Conservation (phyloP, 1,284 basidiomycete species). For the Leccinum fuscescens region DNA sequence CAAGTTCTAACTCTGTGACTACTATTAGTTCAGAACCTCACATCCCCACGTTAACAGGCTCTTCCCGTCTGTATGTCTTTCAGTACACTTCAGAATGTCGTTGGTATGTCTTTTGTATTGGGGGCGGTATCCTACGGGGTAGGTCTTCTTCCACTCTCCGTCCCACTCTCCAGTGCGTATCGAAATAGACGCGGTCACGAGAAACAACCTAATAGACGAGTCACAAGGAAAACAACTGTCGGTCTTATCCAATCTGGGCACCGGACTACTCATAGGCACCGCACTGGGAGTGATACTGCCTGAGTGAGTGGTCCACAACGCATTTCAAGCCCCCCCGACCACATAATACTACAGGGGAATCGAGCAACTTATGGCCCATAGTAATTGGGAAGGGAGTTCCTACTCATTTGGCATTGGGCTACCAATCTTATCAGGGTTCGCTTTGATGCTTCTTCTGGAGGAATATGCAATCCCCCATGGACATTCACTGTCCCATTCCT, state of each 20-base stretch:
- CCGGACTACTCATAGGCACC: constrained; percentile 85
- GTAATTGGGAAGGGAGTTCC: constrained; percentile 32
- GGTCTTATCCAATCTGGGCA: constrained; percentile 67
- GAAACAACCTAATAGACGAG: constrained; percentile 11
- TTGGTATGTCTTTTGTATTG: constrained; percentile 67
- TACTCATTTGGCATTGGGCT: constrained; percentile 57
- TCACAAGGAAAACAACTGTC: constrained; percentile 54
- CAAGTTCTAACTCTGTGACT: too few relatives aligned
- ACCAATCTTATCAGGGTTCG: constrained; percentile 78
- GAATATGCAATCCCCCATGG: constrained; percentile 53
- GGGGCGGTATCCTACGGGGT: constrained; percentile 69
- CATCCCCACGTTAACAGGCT: neutral
- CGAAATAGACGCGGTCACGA: neutral
- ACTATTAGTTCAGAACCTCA: neutral
- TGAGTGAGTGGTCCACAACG: constrained; percentile 55
- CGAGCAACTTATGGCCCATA: constrained; percentile 46
- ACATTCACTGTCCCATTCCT: constrained; percentile 32
- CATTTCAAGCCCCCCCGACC: neutral
- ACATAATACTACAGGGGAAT: constrained; percentile 49
- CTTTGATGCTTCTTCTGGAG: constrained; percentile 80
- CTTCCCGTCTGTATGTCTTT: constrained; percentile 20
- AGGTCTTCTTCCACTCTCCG: constrained; percentile 73
- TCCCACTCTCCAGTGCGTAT: constrained; percentile 72
- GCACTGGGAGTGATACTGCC: constrained; percentile 90
- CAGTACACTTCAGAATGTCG: constrained; percentile 37